These are phyloP conservation scores for Fusarium bactridioides DNA, from an alignment of 2,329 filamentous ascomycete species.

Conservation along the genomic window DNA sequence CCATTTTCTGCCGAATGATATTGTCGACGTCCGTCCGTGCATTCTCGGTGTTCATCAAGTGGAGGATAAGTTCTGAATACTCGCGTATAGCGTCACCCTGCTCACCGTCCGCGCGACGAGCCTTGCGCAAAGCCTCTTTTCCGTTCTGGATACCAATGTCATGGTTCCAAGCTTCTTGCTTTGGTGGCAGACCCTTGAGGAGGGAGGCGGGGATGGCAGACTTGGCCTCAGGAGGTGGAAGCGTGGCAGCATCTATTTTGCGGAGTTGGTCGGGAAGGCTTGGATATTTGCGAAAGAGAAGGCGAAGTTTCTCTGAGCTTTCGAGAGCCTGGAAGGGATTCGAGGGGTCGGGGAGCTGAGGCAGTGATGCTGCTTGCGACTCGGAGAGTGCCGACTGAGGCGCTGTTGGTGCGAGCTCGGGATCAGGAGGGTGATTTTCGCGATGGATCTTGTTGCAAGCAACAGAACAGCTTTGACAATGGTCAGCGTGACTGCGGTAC, in stretches of 20 bases:
- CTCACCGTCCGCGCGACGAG: slow-evolving; percentile 58
- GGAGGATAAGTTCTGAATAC: slow-evolving; percentile 65
- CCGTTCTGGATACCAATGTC: slow-evolving; percentile 66
- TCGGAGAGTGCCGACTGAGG: slow-evolving; percentile 32
- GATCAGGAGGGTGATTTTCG: slow-evolving; percentile 57
- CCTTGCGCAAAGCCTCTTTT: slow-evolving; percentile 60
- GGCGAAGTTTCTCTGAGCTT: slow-evolving; percentile 56
- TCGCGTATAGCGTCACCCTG: slow-evolving; percentile 67
- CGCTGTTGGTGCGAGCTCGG: slow-evolving; percentile 16
- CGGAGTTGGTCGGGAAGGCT: slow-evolving; percentile 56
- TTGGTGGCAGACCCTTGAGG: slow-evolving; percentile 44
- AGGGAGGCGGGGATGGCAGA: slow-evolving; percentile 45
- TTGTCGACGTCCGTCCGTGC: slow-evolving; percentile 45
- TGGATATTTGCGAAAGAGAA: slow-evolving; percentile 63
- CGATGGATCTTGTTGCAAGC: slow-evolving; percentile 63
- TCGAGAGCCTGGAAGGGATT: slow-evolving; percentile 63
- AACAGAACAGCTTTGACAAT: slow-evolving; percentile 62
- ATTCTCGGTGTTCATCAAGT: slow-evolving; percentile 52
- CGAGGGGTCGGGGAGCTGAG: slow-evolving; percentile 30
- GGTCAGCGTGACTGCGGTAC: background rate
- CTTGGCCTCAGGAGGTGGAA: slow-evolving; percentile 51
- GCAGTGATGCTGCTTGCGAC: background rate
- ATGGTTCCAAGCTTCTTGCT: slow-evolving; percentile 61
- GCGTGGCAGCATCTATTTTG: slow-evolving; percentile 59
- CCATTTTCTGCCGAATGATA: slow-evolving; percentile 55